Conservation (phyloP, 1,284 basidiomycete species). For the Tilletiopsis washingtonensis region DNA sequence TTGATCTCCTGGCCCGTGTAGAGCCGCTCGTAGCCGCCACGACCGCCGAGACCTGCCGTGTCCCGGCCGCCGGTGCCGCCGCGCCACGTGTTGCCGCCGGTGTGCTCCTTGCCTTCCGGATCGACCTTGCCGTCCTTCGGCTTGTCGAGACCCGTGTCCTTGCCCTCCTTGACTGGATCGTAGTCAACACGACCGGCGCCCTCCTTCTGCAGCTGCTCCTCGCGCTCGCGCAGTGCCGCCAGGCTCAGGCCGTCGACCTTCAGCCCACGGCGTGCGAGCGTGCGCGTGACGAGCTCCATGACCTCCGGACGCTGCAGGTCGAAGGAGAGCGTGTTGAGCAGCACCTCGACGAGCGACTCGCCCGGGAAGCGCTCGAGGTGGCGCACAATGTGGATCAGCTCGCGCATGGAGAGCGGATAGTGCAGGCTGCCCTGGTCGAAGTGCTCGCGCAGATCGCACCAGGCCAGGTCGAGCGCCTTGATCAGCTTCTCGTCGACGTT, state of each 20-base stretch:
- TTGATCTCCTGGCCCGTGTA: constrained; percentile 45
- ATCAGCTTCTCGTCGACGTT: constrained; percentile 31
- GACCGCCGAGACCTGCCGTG: constrained; percentile 47
- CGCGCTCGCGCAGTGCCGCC: constrained; percentile 25
- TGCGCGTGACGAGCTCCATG: constrained; percentile 41
- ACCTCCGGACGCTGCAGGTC: constrained; percentile 46
- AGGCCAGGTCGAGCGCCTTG: constrained; percentile 41
- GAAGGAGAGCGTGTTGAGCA: constrained; percentile 48
- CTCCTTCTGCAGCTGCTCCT: constrained; percentile 10
- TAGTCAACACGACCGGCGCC: constrained; percentile 3
- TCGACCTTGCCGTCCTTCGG: constrained; percentile 48
- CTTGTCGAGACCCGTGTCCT: constrained; percentile 29
- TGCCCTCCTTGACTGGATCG: constrained; percentile 15
- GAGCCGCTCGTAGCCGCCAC: constrained; percentile 40
- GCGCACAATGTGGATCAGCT: constrained; percentile 47
- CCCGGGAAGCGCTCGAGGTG: constrained; percentile 46
- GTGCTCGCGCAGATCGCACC: constrained; percentile 45
- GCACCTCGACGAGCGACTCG: constrained; percentile 42
- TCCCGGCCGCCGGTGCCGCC: constrained; percentile 48
- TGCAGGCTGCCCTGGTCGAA: constrained; percentile 44
- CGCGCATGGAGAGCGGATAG: constrained; percentile 48
- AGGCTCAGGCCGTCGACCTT: constrained; percentile 32
- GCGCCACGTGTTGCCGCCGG: constrained; percentile 48
- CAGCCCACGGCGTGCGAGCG: constrained; percentile 37
- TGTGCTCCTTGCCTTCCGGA: constrained; percentile 41